A percentile compares a stretch with the other conserved stretches of the same genome.
These are phyloP conservation scores for Coniochaeta pulveracea DNA, from an alignment of 2,329 filamentous ascomycete species.

Conservation along the genomic window DNA sequence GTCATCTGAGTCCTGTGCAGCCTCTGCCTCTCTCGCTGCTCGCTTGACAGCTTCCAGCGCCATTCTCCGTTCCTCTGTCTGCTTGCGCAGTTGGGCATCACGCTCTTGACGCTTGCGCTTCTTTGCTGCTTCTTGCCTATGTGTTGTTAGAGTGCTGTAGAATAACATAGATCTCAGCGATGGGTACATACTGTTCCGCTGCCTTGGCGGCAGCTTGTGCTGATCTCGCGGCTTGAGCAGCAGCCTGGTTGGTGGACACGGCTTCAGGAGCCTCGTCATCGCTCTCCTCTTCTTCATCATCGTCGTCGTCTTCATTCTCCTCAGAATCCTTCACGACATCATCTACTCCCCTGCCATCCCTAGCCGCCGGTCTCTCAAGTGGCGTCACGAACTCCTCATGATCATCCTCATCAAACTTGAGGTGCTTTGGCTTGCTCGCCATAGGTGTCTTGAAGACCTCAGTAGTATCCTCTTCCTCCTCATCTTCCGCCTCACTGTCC, in stretches of 20 bases:
- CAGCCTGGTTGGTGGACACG: slow-evolving; percentile 39
- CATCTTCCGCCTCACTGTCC: slow-evolving; percentile 9
- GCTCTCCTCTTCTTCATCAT: slow-evolving; percentile 27
- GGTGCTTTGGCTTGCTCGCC: slow-evolving; percentile 13
- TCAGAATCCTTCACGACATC: slow-evolving; percentile 1
- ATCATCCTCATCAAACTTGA: slow-evolving; percentile 18
- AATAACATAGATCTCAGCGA: neutral
- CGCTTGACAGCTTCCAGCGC: slow-evolving; percentile 8
- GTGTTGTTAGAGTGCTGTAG: slow-evolving; percentile 1
- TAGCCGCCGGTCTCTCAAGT: slow-evolving; percentile 12
- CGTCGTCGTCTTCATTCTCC: slow-evolving; percentile 16
- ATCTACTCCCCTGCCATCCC: neutral
- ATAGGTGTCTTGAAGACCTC: slow-evolving; percentile 14
- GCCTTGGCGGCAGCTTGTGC: slow-evolving; percentile 35
- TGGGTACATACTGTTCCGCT: slow-evolving; percentile 34
- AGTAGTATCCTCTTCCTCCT: slow-evolving; percentile 6
- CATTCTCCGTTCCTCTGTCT: slow-evolving; percentile 38
- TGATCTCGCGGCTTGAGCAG: slow-evolving; percentile 31
- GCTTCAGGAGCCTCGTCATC: slow-evolving; percentile 47
- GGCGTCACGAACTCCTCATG: slow-evolving; percentile 19
- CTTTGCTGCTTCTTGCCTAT: slow-evolving; percentile 35
- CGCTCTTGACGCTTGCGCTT: slow-evolving; percentile 46
- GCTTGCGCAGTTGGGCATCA: slow-evolving; percentile 41
- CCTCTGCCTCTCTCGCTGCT: slow-evolving; percentile 3
- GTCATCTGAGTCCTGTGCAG: slow-evolving; percentile 8